A percentile compares a stretch with the other conserved stretches of the same genome.
These are phyloP conservation scores for Carex cristatella DNA, from an alignment of 176 grass and related monocot genomes.

Conservation along the genomic window DNA sequence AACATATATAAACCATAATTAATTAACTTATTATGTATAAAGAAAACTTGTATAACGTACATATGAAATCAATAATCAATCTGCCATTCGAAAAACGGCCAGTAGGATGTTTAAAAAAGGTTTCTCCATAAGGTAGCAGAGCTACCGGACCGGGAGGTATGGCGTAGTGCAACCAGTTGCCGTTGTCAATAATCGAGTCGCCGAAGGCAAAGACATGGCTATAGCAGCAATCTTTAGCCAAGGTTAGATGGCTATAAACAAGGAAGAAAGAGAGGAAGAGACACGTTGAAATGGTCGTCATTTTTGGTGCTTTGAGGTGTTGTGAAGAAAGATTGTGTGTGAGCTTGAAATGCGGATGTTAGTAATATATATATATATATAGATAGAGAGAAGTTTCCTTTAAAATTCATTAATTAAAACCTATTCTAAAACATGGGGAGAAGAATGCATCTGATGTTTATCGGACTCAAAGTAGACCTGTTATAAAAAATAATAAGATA, in stretches of 20 bases:
- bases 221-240: slow-evolving; percentile 26
- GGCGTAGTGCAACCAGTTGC: slow-evolving; percentile 53
- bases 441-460: no score
- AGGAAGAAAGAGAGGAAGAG: slow-evolving; percentile 9
- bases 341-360: not conserved
- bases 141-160: slow-evolving; percentile 24
- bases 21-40: not conserved
- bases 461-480: no score
- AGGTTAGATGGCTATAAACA: not conserved
- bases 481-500: no score
- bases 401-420: not conserved
- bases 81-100: slow-evolving; percentile 70
- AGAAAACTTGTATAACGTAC: slow-evolving; percentile 11
- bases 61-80: slow-evolving; percentile 63
- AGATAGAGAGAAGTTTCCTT: not conserved
- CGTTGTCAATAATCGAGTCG: slow-evolving; percentile 64
- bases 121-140: slow-evolving; percentile 54
- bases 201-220: slow-evolving; percentile 57
- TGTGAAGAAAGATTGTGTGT: not conserved
- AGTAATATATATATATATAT: not conserved
- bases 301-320: slow-evolving; percentile 1
- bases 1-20: not conserved
- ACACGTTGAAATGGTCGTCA: not conserved
- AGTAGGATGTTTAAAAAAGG: slow-evolving; percentile 66
- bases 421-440: no score